phyloP scores from a whole-genome alignment of 2,329 filamentous ascomycete genomes.

The Beauveria caledonica region DNA sequence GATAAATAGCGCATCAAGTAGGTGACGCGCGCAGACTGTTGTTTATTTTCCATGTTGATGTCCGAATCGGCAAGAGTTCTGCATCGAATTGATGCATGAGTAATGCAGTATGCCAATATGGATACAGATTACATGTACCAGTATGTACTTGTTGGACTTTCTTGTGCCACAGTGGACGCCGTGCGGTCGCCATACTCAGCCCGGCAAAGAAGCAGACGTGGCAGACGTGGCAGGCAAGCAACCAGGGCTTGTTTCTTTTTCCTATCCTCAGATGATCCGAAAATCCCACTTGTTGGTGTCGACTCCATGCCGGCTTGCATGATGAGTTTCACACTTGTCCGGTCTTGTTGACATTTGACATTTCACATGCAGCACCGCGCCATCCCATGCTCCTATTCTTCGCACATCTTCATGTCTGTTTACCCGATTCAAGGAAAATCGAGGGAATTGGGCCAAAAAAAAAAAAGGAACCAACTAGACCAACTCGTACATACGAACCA shows the following conservation, averaged over 20 bases:
- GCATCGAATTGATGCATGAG: conserved; percentile 3
- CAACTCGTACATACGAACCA: neutral
- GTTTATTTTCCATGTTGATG: neutral
- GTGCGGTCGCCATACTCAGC: conserved; percentile 1
- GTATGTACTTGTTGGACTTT: neutral
- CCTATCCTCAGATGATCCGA: neutral
- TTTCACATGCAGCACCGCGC: neutral
- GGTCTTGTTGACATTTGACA: neutral
- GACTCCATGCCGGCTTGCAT: neutral
- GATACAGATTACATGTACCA: neutral
- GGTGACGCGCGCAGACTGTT: neutral
- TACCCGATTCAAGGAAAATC: too few relatives aligned
- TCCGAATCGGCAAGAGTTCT: neutral
- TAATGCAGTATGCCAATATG: neutral
- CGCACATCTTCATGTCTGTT: neutral
- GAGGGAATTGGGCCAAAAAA: too few relatives aligned
- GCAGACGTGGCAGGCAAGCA: too few relatives aligned
- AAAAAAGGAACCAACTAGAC: neutral
- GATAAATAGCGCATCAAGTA: neutral
- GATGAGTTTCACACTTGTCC: conserved; percentile 4
- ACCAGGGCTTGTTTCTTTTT: neutral
- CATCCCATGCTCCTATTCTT: neutral
- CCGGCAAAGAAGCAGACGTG: neutral
- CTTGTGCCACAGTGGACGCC: neutral
- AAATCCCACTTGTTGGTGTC: neutral